Percentiles rank a stretch among this genome's conserved stretches.
Evolutionary conservation across 345 rosid species (phyloP).

Genomic region (Ailanthus altissimus): DNA sequence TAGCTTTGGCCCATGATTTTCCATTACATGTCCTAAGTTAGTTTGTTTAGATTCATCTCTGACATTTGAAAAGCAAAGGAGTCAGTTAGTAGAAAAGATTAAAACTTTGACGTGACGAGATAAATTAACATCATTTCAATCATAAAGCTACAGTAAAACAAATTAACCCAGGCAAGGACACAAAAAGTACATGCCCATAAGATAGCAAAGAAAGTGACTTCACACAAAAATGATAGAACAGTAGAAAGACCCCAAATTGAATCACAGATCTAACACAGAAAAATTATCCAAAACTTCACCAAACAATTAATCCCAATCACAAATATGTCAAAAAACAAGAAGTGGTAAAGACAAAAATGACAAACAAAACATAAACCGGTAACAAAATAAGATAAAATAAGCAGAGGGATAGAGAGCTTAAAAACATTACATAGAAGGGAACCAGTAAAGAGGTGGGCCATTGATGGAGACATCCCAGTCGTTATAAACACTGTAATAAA

Average conservation of each 20-base stretch:
- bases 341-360: not conserved
- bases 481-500: constrained; percentile 66
- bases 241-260: not conserved
- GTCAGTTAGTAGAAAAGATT: constrained; percentile 13
- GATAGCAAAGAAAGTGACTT: constrained; percentile 1
- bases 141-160: not conserved
- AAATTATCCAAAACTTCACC: not conserved
- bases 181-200: not conserved
- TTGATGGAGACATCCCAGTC: constrained; percentile 61
- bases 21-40: constrained; percentile 77
- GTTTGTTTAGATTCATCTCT: constrained; percentile 58
- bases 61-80: constrained; percentile 2
- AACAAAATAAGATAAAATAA: not conserved
- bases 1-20: constrained; percentile 60
- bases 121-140: not conserved
- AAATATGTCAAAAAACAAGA: not conserved
- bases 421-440: constrained; percentile 68
- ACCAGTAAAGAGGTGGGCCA: constrained; percentile 88
- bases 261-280: not conserved
- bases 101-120: not conserved
- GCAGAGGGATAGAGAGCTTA: not conserved
- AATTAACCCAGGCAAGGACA: not conserved
- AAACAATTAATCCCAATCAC: not conserved
- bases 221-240: not conserved
- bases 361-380: not conserved